phyloP scores from a whole-genome alignment of 78 protist genomes.

The Cavenderia fasciculata region DNA sequence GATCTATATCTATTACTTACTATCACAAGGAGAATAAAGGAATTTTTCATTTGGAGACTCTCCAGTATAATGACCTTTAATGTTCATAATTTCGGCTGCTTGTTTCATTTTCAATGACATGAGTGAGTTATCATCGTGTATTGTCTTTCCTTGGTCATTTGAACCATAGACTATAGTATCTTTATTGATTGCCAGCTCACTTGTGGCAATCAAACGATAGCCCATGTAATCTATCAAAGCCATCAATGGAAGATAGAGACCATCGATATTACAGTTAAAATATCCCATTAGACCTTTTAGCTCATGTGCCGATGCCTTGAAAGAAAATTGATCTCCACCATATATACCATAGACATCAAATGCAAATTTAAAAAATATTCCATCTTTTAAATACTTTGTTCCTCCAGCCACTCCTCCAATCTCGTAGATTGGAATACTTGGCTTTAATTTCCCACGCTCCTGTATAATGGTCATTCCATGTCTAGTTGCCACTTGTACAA shows the following conservation, averaged over 20 bases:
- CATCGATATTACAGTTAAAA: conserved; percentile 60
- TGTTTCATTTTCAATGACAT: conserved; percentile 40
- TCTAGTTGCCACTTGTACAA: conserved; percentile 63
- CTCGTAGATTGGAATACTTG: conserved; percentile 44
- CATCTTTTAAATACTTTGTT: conserved; percentile 73
- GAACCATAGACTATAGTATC: conserved; percentile 77
- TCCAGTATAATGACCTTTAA: conserved; percentile 75
- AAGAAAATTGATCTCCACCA: conserved; percentile 79
- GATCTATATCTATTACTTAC: too few relatives aligned
- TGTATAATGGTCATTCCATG: conserved; percentile 69
- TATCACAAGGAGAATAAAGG: conserved; percentile 69
- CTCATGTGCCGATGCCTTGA: conserved; percentile 82
- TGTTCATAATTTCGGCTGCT: conserved; percentile 69
- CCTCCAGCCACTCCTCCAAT: conserved; percentile 85
- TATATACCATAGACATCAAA: conserved; percentile 73
- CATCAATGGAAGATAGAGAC: conserved; percentile 64
- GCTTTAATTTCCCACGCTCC: neutral
- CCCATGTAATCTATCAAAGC: conserved; percentile 80
- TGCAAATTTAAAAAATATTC: conserved; percentile 81
- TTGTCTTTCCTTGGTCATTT: conserved; percentile 63
- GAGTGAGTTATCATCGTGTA: conserved; percentile 10
- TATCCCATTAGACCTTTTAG: conserved; percentile 59
- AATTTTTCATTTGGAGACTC: neutral
- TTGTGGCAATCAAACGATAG: conserved; percentile 65
- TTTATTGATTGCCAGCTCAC: conserved; percentile 24